Percentiles rank a stretch among this genome's conserved stretches.
Conservation (phyloP, 345 rosid species). For the Populus deltoides region DNA sequence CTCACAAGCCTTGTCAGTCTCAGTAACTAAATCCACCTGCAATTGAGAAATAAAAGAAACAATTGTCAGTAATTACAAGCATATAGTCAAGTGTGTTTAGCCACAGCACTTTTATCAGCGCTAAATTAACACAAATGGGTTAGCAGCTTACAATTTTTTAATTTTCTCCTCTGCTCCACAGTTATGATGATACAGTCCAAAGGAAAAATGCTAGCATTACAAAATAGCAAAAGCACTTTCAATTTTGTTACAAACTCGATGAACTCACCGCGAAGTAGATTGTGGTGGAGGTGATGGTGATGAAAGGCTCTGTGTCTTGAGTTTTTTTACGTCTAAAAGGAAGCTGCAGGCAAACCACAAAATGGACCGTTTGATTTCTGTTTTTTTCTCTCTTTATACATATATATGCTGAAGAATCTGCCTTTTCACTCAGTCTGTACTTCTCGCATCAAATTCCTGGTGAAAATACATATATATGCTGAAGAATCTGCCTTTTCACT, state of each 20-base stretch:
- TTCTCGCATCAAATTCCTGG: not conserved
- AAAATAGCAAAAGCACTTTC: not conserved
- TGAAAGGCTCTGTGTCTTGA: not conserved
- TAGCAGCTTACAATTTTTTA: not conserved
- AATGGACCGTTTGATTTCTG: not conserved
- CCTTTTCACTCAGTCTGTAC: too few species aligned
- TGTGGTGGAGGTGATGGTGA: too few species aligned
- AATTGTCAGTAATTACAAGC: not conserved
- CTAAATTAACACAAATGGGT: not conserved
- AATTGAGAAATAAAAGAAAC: slow-evolving; percentile 2
- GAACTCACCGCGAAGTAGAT: not conserved
- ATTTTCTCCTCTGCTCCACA: not conserved
- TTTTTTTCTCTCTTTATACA: not conserved
- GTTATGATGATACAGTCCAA: not conserved
- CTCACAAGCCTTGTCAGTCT: slow-evolving; percentile 96
- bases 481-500: not conserved
- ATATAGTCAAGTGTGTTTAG: not conserved
- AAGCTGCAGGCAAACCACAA: not conserved
- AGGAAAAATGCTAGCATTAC: not conserved
- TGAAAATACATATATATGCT: not conserved
- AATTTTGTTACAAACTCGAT: not conserved
- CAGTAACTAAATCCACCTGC: slow-evolving; percentile 95
- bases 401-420: too few species aligned
- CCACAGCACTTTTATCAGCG: not conserved
- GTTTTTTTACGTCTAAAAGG: not conserved